Conservation (phyloP, 257 asterid genomes). For the Ballota nigra region DNA sequence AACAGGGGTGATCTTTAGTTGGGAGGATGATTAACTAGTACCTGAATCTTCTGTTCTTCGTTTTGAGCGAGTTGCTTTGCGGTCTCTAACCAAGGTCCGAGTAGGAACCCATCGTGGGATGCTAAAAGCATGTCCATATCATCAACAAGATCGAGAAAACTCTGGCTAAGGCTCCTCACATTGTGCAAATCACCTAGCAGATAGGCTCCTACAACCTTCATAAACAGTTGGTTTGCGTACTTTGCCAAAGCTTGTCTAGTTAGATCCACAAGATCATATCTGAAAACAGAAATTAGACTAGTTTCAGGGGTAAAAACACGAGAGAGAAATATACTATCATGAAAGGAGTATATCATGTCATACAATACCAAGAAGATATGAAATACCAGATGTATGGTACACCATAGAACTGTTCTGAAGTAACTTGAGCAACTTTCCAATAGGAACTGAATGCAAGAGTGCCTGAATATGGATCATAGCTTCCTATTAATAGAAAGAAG, state of each 20-base stretch:
- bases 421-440: slow-evolving; percentile 26
- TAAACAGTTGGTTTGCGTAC: slow-evolving; percentile 62
- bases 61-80: slow-evolving; percentile 67
- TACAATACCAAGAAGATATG: slow-evolving; percentile 6
- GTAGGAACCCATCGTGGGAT: slow-evolving; percentile 76
- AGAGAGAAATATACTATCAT: not conserved
- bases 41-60: slow-evolving; percentile 68
- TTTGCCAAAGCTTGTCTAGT: slow-evolving; percentile 79
- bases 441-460: too few species aligned
- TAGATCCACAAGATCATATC: slow-evolving; percentile 79
- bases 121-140: slow-evolving; percentile 71
- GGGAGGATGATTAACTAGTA: slow-evolving; percentile 18
- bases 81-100: slow-evolving; percentile 79
- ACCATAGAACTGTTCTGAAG: slow-evolving; percentile 80
- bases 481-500: too few species aligned
- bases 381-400: slow-evolving; percentile 73
- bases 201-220: slow-evolving; percentile 56
- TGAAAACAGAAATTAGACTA: slow-evolving; percentile 21
- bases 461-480: too few species aligned
- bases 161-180: slow-evolving; percentile 48
- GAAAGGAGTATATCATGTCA: not conserved
- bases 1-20: not conserved
- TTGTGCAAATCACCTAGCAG: slow-evolving; percentile 43
- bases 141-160: slow-evolving; percentile 57
- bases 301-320: slow-evolving; percentile 9